phyloP scores from a whole-genome alignment of 805 yeast species.

The Wickerhamomyces bovis region DNA sequence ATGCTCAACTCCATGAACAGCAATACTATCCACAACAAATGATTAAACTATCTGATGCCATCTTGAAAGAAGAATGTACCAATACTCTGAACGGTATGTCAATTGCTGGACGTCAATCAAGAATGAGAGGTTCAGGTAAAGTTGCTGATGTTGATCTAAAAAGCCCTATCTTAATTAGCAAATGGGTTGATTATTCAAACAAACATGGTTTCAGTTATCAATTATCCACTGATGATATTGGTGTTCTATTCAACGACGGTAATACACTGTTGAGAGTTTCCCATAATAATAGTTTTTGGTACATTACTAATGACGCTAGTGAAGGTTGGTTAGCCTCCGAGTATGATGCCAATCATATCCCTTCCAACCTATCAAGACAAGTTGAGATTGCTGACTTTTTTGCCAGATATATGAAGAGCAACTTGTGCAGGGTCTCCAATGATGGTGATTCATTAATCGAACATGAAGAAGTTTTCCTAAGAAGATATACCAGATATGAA shows the following conservation, averaged over 20 bases:
- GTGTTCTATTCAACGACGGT: conserved; percentile 83
- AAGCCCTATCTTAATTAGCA: conserved; percentile 71
- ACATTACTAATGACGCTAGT: conserved; percentile 42
- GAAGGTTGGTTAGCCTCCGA: conserved; percentile 52
- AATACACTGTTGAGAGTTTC: conserved; percentile 71
- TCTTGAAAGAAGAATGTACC: conserved; percentile 39
- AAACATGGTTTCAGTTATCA: conserved; percentile 95
- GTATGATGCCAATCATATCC: conserved; percentile 36
- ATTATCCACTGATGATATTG: conserved; percentile 81
- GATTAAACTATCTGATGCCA: conserved; percentile 22
- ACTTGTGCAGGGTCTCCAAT: conserved; percentile 74
- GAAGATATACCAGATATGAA: conserved; percentile 75
- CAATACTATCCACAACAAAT: not conserved
- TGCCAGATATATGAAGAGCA: conserved; percentile 86
- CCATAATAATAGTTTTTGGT: conserved; percentile 60
- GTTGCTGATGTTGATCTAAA: conserved; percentile 13
- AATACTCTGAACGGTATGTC: conserved; percentile 39
- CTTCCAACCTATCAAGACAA: conserved; percentile 54
- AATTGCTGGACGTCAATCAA: conserved; percentile 39
- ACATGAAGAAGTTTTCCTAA: conserved; percentile 65
- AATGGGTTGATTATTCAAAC: conserved; percentile 98
- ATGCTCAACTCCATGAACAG: conserved; percentile 10
- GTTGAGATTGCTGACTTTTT: conserved; percentile 84
- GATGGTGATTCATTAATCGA: conserved; percentile 41
- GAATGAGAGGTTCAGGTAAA: conserved; percentile 26